Conservation (phyloP, 257 asterid genomes). For the Nicotiana tabacum region DNA sequence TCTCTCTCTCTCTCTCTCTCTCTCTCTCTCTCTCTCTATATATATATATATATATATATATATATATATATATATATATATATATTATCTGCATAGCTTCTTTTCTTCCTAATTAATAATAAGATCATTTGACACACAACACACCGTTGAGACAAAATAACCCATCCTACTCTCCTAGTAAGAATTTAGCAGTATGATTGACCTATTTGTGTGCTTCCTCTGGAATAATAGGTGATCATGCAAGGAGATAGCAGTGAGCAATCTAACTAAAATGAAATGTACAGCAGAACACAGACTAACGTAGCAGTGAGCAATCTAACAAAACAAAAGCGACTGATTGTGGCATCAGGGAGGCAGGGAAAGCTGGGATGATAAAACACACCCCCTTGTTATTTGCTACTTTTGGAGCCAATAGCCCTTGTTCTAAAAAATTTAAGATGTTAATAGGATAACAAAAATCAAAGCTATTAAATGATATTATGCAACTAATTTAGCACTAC, state of each 20-base stretch:
- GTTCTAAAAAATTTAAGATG: not conserved
- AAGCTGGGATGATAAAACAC: too few species aligned
- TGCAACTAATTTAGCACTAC: too few species aligned
- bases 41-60: too few species aligned
- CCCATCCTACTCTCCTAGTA: not conserved
- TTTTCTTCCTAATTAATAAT: not conserved
- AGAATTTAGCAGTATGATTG: too few species aligned
- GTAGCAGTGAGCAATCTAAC: not conserved
- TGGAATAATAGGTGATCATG: not conserved
- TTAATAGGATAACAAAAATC: too few species aligned
- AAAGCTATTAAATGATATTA: too few species aligned
- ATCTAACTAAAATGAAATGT: not conserved
- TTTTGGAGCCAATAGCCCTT: not conserved
- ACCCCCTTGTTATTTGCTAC: not conserved
- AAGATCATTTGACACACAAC: not conserved
- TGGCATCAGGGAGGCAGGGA: not conserved
- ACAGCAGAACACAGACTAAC: not conserved
- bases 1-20: not conserved
- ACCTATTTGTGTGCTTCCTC: not conserved
- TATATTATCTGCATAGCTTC: not conserved
- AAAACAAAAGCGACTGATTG: not conserved
- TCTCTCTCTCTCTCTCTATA: not conserved
- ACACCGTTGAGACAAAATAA: not conserved
- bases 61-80: too few species aligned
- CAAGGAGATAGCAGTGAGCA: not conserved